Evolutionary conservation across 1,284 basidiomycete genomes (phyloP), one percentile per base, ranked within the genome.

Genomic region (Chalciporus sp.): DNA sequence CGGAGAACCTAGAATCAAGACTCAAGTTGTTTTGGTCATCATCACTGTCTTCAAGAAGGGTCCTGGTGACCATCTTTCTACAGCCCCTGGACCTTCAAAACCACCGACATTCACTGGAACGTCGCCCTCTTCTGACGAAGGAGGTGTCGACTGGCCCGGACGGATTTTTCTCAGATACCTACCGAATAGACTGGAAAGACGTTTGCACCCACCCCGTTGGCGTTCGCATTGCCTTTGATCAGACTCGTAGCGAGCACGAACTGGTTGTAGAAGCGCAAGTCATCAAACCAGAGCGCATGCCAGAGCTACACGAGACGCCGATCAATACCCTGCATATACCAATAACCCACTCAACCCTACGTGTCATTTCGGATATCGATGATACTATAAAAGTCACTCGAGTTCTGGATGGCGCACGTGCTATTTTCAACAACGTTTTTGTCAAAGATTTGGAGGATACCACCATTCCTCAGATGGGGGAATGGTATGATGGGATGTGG

Each of bases 331-430:
- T 59, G 3, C 51, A 49, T 19, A 56, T 71, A 57, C 60, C 66
- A 42, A 59, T 70, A 49, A 58, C 63, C 26, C 56, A 58, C 14
- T 60, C 68, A 23, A 78, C 79, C 1, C 68, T 94, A 12, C 84
- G 92, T 8, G 80, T 97, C 51, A 88, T 98, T 31, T 95, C 92
- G 1, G 95, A 98, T 66, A 89, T 98, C 42, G 95, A 98, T 69
- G 95, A 98, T 69, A 98, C 95, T 0, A 81, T 97, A 58, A 98
- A 96, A 68, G 70, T 82, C 46, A 86, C 90, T 0, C 84, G 86
- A 50, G 80, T 95, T n/a, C 65, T 87, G 3, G 74, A 76, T 12
- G 93, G 93, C 0, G 84, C 90, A 1, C 77, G 91, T 31, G 77
- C 84, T 2, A 84, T 90, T 3, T 95, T 94, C 68, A 77, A 81